Conservation (phyloP, 306 rosid genomes). For the Senna tora region DNA sequence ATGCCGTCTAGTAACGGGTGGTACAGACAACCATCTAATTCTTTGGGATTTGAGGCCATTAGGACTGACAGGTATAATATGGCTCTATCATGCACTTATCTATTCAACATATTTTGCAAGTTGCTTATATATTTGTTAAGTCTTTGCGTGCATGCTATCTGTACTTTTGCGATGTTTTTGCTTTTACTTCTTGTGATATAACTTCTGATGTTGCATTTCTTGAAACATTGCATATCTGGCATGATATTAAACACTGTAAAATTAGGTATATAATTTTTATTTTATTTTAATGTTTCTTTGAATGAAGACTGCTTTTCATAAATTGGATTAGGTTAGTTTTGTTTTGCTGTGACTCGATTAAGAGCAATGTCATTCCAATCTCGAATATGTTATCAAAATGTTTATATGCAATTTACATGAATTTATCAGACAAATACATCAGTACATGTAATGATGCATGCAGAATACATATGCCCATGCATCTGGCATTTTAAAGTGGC, state of each 20-base stretch:
- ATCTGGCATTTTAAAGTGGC: background rate
- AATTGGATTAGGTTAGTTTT: background rate
- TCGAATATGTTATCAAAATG: background rate
- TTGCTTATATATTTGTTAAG: slow-evolving; percentile 29
- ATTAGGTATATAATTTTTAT: background rate
- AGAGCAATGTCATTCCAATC: background rate
- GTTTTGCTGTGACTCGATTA: background rate
- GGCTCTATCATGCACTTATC: background rate
- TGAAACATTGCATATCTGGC: background rate
- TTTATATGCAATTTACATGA: background rate
- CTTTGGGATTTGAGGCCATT: slow-evolving; percentile 95
- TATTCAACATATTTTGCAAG: slow-evolving; percentile 9
- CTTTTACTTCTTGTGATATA: background rate
- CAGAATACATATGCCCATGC: background rate
- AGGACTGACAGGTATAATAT: slow-evolving; percentile 75
- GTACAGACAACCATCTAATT: slow-evolving; percentile 90
- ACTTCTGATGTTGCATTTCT: background rate
- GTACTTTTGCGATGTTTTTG: background rate
- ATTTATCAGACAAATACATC: background rate
- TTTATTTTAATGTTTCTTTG: background rate
- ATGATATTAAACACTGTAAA: background rate
- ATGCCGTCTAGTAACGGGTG: slow-evolving; percentile 86
- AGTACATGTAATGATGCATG: background rate
- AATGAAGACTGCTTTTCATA: background rate
- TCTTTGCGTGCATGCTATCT: slow-evolving; percentile 19